phyloP scores from a whole-genome alignment of 129 eudicot genomes.

The Lactuca sativa region DNA sequence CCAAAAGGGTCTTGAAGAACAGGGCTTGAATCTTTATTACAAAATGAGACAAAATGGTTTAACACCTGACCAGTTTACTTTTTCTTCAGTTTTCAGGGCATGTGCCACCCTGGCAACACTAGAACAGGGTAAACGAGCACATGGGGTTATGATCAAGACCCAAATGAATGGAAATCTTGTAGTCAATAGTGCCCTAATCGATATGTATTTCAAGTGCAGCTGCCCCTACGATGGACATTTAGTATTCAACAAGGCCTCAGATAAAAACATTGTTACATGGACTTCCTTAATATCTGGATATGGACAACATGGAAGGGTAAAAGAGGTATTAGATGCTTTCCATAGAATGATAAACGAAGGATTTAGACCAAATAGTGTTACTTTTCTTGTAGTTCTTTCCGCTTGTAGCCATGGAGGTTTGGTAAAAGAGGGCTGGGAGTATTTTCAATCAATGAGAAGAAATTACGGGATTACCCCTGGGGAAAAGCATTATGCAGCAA shows the following conservation, averaged over 20 bases:
- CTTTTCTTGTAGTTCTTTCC: constrained; percentile 87
- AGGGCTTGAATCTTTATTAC: constrained; percentile 60
- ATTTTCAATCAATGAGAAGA: constrained; percentile 59
- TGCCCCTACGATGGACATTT: constrained; percentile 60
- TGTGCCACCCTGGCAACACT: constrained; percentile 79
- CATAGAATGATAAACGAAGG: constrained; percentile 75
- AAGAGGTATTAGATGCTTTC: constrained; percentile 57
- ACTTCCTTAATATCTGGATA: constrained; percentile 82
- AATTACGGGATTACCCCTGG: constrained; percentile 70
- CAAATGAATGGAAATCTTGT: constrained; percentile 59
- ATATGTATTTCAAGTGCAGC: constrained; percentile 95
- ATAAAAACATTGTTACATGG: constrained; percentile 82
- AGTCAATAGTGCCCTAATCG: constrained; percentile 85
- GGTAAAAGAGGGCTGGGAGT: constrained; percentile 62
- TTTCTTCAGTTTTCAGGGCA: constrained; percentile 85
- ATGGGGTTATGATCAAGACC: constrained; percentile 61
- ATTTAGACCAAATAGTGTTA: constrained; percentile 65
- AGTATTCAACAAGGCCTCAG: constrained; percentile 56
- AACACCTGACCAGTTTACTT: constrained; percentile 85
- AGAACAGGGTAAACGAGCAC: constrained; percentile 87
- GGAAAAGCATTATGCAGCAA: constrained; percentile 80
- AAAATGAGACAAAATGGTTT: constrained; percentile 62
- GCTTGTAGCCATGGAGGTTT: constrained; percentile 97
- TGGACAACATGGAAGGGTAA: constrained; percentile 75
- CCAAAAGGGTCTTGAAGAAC: constrained; percentile 71